Base-by-base conservation (phyloP, 2,329 filamentous ascomycete species). In the Xylariaceae sp. region DNA sequence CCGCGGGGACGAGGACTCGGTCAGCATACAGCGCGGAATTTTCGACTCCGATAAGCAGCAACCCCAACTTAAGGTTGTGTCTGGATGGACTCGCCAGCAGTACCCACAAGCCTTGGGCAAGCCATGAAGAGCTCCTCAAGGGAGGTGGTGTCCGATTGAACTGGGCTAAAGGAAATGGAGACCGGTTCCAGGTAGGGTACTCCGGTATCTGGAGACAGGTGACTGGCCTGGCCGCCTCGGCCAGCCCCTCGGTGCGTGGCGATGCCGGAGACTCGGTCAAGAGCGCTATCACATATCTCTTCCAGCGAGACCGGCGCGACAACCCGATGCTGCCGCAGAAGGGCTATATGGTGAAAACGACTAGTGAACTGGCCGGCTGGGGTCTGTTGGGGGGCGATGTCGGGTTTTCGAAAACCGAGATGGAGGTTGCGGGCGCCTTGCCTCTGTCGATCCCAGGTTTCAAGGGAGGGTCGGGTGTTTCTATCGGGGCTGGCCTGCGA, bases 251-350 rank as follows among this genome's bases (percentile, higher is more conserved):
- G 0, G 78, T 97, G 16, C 80, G 89, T 35, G 76, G 73, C 27
- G 88, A 97, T 56, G 88, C 90, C 1, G 92, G 90, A 5, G 88
- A 98, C 64, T 85, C 80, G 31, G 81, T 94, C 61, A 97, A 96
- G 67, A 94, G 83, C 59, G 85, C 85, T 50, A 63, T 97, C 50
- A 81, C 82, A 34, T 87, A 96, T 62, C 83, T 79, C 3, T 94
- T 86, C 70, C 76, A 79, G 34, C 76, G 81, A 45, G 92, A 98
- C 59, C 72, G 78, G 50, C 78, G 92, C 50, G 87, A 97, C 58
- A 84, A 88, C 58, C 81, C 88, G 1, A 80, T 94, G 59, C 74
- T 98, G 6, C 89, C 92, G 0, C 83, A 83, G 41, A 73, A 74
- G 40, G 92, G 92, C 19, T 92, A 90, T 61, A 76, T 94, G 51